These are phyloP conservation scores for Wickerhamomyces alni DNA, from an alignment of 805 yeast species.

Conservation along the genomic window DNA sequence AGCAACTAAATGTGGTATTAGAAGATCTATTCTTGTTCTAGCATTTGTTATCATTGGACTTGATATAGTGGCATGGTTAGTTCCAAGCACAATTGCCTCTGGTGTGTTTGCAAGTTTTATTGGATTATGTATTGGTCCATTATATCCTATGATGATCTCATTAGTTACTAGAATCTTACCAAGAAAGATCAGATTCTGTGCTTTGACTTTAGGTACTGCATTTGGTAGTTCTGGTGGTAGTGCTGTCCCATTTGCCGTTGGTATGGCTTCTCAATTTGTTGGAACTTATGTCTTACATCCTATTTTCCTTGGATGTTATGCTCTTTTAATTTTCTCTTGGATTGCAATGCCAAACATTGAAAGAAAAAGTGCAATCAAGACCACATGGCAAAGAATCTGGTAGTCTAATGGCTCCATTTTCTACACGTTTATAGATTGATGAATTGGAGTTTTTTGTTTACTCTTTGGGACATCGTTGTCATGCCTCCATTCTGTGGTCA, in stretches of 20 bases:
- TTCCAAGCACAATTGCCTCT: conserved; percentile 37
- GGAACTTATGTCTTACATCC: conserved; percentile 50
- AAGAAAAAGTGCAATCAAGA: conserved; percentile 18
- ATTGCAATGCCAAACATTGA: conserved; percentile 38
- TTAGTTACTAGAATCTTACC: conserved; percentile 40
- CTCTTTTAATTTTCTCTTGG: conserved; percentile 34
- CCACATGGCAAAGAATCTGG: conserved; percentile 20
- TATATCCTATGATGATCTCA: conserved; percentile 46
- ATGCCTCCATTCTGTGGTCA: too few relatives aligned
- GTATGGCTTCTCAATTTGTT: conserved; percentile 37
- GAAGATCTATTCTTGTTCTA: conserved; percentile 36
- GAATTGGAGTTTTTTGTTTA: too few relatives aligned
- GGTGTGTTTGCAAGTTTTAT: conserved; percentile 40
- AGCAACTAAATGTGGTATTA: conserved; percentile 35
- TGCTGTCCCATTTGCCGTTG: conserved; percentile 46
- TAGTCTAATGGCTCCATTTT: conserved; percentile 2
- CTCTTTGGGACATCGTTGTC: too few relatives aligned
- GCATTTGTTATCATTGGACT: conserved; percentile 30
- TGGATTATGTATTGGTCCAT: conserved; percentile 55
- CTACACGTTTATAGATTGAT: too few relatives aligned
- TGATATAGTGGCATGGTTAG: conserved; percentile 41
- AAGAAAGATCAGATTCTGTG: conserved; percentile 43
- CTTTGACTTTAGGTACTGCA: conserved; percentile 46
- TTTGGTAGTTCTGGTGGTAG: conserved; percentile 58
- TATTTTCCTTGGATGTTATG: conserved; percentile 33